Evolutionary conservation across 306 rosid genomes (phyloP).

Genomic region (Quercus rubra): DNA sequence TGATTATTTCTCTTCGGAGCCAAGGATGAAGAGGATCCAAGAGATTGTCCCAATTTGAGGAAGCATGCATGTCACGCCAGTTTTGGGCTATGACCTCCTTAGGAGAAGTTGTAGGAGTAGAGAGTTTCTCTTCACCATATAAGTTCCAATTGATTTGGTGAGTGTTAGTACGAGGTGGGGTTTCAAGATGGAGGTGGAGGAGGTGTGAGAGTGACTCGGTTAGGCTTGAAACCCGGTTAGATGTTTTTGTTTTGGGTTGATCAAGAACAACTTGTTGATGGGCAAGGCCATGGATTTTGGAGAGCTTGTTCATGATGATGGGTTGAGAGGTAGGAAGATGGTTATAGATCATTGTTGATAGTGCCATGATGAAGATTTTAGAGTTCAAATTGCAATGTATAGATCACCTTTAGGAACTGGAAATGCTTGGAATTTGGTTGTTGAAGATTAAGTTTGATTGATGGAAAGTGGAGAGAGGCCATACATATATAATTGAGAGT

Average conservation of each 20-base stretch:
- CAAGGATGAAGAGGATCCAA: conserved; percentile 60
- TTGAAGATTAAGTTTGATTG: not conserved
- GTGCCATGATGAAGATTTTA: conserved; percentile 30
- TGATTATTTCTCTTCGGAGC: conserved; percentile 58
- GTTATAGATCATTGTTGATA: conserved; percentile 19
- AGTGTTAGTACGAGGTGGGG: conserved; percentile 17
- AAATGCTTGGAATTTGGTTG: not conserved
- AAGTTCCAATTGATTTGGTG: conserved; percentile 5
- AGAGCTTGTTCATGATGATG: not conserved
- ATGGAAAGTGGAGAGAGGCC: not conserved
- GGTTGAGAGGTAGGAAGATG: conserved; percentile 13
- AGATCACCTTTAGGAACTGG: not conserved
- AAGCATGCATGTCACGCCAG: conserved; percentile 60
- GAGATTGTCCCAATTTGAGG: conserved; percentile 36
- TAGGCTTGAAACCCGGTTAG: conserved; percentile 24
- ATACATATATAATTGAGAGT: not conserved
- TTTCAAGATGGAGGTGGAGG: conserved; percentile 42
- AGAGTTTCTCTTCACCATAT: conserved; percentile 23
- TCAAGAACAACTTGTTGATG: conserved; percentile 25
- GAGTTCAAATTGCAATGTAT: not conserved
- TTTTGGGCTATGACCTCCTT: conserved; percentile 41
- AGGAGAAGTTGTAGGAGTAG: conserved; percentile 56
- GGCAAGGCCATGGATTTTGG: conserved; percentile 17
- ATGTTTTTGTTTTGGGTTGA: conserved; percentile 20
- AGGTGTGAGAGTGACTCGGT: conserved; percentile 48